Conservation (phyloP, 257 asterid species). For the Leonotis leonurus region DNA sequence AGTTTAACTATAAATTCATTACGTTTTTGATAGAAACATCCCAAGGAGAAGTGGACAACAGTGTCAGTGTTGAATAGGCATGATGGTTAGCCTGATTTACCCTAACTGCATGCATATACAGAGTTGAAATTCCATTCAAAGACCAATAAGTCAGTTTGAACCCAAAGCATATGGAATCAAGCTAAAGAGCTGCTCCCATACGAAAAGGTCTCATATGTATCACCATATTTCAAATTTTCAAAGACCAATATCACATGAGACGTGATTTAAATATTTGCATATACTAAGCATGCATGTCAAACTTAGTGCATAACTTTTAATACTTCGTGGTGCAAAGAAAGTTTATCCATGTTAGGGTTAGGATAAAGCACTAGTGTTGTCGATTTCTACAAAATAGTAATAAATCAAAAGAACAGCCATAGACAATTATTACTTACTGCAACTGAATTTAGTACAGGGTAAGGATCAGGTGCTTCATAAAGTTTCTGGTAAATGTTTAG, state of each 20-base stretch:
- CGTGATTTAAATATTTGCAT: not conserved
- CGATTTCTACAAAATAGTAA: not conserved
- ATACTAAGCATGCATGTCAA: not conserved
- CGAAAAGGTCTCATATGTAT: not conserved
- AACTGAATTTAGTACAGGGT: slow-evolving; percentile 69
- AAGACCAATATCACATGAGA: slow-evolving; percentile 3
- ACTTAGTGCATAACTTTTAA: not conserved
- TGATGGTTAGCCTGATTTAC: not conserved
- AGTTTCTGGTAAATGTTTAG: slow-evolving; percentile 96
- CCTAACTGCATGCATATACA: not conserved
- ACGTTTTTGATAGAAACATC: slow-evolving; percentile 8
- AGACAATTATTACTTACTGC: slow-evolving; percentile 74
- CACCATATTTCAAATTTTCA: not conserved
- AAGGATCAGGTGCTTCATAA: slow-evolving; percentile 98
- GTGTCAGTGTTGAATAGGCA: not conserved
- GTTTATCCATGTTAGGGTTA: not conserved
- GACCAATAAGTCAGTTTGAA: not conserved
- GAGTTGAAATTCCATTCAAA: not conserved
- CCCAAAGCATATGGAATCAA: not conserved
- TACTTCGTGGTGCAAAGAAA: slow-evolving; percentile 8
- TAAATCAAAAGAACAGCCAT: not conserved
- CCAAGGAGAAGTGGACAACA: not conserved
- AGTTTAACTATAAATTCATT: not conserved
- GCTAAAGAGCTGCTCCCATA: not conserved
- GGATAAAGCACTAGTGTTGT: slow-evolving; percentile 2